Percentiles rank a stretch among this genome's conserved stretches.
Evolutionary conservation across 345 rosid species (phyloP).

Genomic region (Tarenaya hassleriana): DNA sequence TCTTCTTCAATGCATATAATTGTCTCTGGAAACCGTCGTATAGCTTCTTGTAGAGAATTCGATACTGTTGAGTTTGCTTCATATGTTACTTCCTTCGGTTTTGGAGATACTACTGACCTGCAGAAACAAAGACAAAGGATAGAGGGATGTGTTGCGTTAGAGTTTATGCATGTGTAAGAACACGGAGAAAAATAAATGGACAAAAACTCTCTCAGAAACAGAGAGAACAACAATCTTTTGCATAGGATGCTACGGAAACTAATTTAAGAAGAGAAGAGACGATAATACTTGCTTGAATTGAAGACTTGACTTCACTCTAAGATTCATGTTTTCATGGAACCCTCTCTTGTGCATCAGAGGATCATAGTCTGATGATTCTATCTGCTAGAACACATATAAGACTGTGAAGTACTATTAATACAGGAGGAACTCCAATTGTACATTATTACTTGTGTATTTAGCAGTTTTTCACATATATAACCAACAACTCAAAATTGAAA

Average conservation of each 20-base stretch:
- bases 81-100: conserved; percentile 26
- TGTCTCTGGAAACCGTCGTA: conserved; percentile 19
- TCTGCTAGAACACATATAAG: conserved; percentile 32
- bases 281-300: conserved; percentile 54
- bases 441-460: not conserved
- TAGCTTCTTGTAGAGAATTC: conserved; percentile 24
- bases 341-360: conserved; percentile 76
- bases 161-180: too few species aligned
- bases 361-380: conserved; percentile 62
- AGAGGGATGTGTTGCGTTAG: not conserved
- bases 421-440: not conserved
- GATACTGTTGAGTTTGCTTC: conserved; percentile 30
- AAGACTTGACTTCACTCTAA: conserved; percentile 65
- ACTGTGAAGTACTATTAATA: not conserved
- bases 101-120: conserved; percentile 37
- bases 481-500: not conserved
- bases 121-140: not conserved
- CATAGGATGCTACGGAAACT: conserved; percentile 13
- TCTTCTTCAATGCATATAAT: conserved; percentile 29
- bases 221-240: conserved; percentile 1
- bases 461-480: too few species aligned
- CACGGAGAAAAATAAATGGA: too few species aligned
- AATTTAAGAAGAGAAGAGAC: conserved; percentile 1
- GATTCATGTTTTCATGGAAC: conserved; percentile 69
- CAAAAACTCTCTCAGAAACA: too few species aligned